A percentile compares a stretch with the other conserved stretches of the same genome.
These are phyloP conservation scores for Tulasnella sp. DNA, from an alignment of 768 basidiomycete genomes.

Conservation along the genomic window DNA sequence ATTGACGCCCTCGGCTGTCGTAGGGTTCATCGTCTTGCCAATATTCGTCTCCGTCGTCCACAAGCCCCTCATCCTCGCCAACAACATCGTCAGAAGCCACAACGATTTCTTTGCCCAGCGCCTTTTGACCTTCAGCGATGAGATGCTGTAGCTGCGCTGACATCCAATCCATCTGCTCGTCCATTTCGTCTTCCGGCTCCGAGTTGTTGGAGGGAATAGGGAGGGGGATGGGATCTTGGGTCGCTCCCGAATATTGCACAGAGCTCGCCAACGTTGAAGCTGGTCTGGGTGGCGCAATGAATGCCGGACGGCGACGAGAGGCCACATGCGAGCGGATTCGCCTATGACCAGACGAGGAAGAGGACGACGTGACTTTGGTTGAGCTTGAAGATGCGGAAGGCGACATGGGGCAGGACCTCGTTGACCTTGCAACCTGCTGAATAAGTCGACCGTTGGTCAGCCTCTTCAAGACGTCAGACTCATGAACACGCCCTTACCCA, in stretches of 20 bases:
- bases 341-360: conserved; percentile 24
- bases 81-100: conserved; percentile 38
- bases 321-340: conserved; percentile 5
- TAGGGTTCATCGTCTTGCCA: conserved; percentile 65
- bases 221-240: conserved; percentile 14
- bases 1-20: conserved; percentile 28
- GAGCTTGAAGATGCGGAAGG: conserved; percentile 26
- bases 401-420: not conserved
- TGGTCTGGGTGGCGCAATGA: not conserved
- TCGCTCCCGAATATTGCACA: conserved; percentile 45
- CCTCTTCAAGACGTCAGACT: not conserved
- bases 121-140: conserved; percentile 75
- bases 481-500: conserved; percentile 43
- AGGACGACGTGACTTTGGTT: not conserved
- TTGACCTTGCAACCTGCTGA: not conserved
- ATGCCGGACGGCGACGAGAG: conserved; percentile 12
- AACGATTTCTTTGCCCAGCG: conserved; percentile 72
- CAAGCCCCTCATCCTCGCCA: conserved; percentile 67
- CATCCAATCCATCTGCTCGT: conserved; percentile 74
- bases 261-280: conserved; percentile 34
- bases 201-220: conserved; percentile 13
- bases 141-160: conserved; percentile 63
- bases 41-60: conserved; percentile 67
- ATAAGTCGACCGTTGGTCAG: not conserved
- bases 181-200: conserved; percentile 10